Evolutionary conservation across 192 early-diverging fungal genomes (phyloP).

Genomic region (Allomyces macrogynus): DNA sequence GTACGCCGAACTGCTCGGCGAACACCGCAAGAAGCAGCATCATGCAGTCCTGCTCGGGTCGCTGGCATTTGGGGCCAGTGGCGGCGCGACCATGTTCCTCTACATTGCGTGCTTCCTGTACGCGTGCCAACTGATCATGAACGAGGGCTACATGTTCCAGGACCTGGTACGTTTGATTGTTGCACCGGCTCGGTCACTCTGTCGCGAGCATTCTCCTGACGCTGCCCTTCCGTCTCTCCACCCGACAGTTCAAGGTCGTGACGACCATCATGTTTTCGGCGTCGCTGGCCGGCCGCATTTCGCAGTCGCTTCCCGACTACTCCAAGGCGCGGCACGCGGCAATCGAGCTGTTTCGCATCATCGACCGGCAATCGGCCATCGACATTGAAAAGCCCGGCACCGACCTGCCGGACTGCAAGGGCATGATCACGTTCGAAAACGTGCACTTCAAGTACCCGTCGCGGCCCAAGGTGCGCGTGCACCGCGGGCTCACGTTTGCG

Average conservation of each 20-base stretch:
- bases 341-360: neutral
- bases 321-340: neutral
- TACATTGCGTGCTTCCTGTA: conserved; percentile 54
- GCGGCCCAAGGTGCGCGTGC: neutral
- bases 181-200: too few species aligned
- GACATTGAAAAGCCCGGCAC: neutral
- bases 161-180: neutral
- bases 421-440: conserved; percentile 4
- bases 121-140: conserved; percentile 35
- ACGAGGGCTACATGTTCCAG: neutral
- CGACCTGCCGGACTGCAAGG: conserved; percentile 4
- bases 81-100: conserved; percentile 46
- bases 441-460: conserved; percentile 6
- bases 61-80: conserved; percentile 50
- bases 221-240: neutral
- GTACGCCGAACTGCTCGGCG: conserved; percentile 36
- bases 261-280: neutral
- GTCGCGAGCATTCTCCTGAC: too few species aligned
- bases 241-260: neutral
- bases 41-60: conserved; percentile 40
- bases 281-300: neutral
- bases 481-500: conserved; percentile 2
- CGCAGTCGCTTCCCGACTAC: neutral
- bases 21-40: conserved; percentile 44
- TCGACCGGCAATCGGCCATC: neutral